Evolutionary conservation across 1,284 basidiomycete genomes (phyloP).

Genomic region (Trametes pubescens): DNA sequence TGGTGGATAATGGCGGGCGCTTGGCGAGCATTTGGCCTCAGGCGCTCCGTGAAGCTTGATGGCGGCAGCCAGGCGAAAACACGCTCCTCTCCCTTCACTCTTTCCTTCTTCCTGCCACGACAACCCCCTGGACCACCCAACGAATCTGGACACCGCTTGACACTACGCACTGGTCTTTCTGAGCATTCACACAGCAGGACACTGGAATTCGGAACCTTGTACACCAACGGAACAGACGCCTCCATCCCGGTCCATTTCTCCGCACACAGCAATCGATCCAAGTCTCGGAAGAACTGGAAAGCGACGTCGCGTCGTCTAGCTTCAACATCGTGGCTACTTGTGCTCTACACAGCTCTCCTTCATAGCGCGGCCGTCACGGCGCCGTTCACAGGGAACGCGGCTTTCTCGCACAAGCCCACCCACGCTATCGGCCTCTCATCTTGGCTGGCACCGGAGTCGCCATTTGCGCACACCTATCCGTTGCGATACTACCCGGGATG

Average conservation of each 20-base stretch:
- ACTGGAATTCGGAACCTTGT: background rate
- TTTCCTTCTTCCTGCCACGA: background rate
- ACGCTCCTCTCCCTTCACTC: background rate
- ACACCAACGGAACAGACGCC: constrained; percentile 2
- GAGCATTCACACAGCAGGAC: background rate
- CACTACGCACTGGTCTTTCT: background rate
- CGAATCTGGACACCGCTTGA: too few relatives aligned
- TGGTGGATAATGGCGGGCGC: background rate
- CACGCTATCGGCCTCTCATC: constrained; percentile 2
- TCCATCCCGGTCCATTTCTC: background rate
- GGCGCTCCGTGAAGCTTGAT: constrained; percentile 6
- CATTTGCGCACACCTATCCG: background rate
- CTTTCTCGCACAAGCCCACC: background rate
- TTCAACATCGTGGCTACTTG: background rate
- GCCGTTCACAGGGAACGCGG: background rate
- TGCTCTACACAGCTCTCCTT: background rate
- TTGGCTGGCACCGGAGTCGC: background rate
- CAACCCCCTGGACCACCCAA: too few relatives aligned
- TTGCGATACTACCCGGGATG: constrained; percentile 9
- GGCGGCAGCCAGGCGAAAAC: constrained; percentile 7
- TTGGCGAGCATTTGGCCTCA: background rate
- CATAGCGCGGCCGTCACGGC: background rate
- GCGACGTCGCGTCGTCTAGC: background rate
- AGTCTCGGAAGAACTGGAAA: background rate
- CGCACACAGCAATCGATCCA: background rate